These are phyloP conservation scores for Citropsis articulata DNA, from an alignment of 345 rosid genomes.

Conservation along the genomic window DNA sequence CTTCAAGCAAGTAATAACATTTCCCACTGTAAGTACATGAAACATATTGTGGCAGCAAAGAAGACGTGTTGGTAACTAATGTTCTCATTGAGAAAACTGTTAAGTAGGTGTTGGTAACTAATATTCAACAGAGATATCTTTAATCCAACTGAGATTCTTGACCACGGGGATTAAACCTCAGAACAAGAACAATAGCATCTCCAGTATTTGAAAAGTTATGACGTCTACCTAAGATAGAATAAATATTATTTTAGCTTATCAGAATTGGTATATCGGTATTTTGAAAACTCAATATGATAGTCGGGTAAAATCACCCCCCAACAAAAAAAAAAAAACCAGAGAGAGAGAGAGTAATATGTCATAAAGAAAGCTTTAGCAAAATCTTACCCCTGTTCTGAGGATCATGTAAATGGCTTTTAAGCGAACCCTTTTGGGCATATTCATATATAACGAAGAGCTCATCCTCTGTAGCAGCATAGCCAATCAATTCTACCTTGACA, in stretches of 20 bases:
- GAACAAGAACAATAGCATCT: not conserved
- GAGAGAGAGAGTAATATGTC: not conserved
- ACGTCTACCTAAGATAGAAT: not conserved
- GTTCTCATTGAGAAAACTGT: not conserved
- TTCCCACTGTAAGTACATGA: conserved; percentile 1
- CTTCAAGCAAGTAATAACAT: conserved; percentile 37
- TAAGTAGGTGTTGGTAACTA: not conserved
- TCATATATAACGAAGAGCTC: conserved; percentile 91
- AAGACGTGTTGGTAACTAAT: not conserved
- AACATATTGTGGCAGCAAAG: not conserved
- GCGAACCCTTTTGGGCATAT: conserved; percentile 88
- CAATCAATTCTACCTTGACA: conserved; percentile 92
- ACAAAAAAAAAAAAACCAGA: not conserved
- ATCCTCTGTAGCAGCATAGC: conserved; percentile 70
- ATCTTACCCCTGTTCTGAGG: conserved; percentile 79
- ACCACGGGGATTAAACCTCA: not conserved
- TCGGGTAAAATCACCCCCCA: not conserved
- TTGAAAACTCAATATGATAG: not conserved
- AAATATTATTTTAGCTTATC: not conserved
- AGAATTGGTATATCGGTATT: not conserved
- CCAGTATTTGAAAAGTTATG: not conserved
- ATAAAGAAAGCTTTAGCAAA: not conserved
- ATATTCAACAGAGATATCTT: not conserved
- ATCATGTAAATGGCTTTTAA: conserved; percentile 81
- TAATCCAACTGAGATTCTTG: not conserved